phyloP scores from a whole-genome alignment of 179 eudicot species.

The Beta corolliflora region DNA sequence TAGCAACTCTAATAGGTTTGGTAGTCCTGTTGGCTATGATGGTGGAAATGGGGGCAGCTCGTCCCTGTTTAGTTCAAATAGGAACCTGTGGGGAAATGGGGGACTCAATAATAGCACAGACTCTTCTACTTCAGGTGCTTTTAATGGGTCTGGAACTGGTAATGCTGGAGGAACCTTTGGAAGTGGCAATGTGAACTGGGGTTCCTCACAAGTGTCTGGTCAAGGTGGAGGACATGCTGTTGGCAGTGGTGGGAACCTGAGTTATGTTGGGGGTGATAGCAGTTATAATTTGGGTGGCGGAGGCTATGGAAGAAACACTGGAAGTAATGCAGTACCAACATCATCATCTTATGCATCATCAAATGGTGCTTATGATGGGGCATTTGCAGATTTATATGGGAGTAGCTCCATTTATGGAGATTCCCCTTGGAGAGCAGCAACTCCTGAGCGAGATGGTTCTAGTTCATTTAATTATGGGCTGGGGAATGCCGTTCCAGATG shows the following conservation, averaged over 20 bases:
- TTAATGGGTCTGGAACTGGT: constrained; percentile 53
- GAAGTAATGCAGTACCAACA: constrained; percentile 44
- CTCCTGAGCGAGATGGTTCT: constrained; percentile 63
- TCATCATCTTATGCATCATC: constrained; percentile 51
- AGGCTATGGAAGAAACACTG: constrained; percentile 56
- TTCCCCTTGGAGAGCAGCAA: constrained; percentile 64
- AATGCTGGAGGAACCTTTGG: constrained; percentile 45
- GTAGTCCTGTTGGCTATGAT: constrained; percentile 53
- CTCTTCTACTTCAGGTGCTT: constrained; percentile 51
- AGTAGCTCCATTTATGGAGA: constrained; percentile 61
- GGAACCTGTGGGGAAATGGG: constrained; percentile 79
- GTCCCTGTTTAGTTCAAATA: constrained; percentile 66
- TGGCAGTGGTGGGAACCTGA: constrained; percentile 49
- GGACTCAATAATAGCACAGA: constrained; percentile 51
- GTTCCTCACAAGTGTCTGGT: constrained; percentile 47
- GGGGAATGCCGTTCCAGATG: constrained; percentile 56
- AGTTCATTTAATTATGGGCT: constrained; percentile 72
- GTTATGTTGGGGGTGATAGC: constrained; percentile 50
- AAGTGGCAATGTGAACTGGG: constrained; percentile 61
- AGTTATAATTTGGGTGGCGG: constrained; percentile 51
- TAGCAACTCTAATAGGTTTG: constrained; percentile 58
- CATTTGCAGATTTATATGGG: constrained; percentile 61
- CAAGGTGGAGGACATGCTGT: constrained; percentile 52
- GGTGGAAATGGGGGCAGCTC: constrained; percentile 59
- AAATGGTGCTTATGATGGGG: constrained; percentile 61